Evolutionary conservation across 257 asterid genomes (phyloP).

Genomic region (Anisodus acutangulus): DNA sequence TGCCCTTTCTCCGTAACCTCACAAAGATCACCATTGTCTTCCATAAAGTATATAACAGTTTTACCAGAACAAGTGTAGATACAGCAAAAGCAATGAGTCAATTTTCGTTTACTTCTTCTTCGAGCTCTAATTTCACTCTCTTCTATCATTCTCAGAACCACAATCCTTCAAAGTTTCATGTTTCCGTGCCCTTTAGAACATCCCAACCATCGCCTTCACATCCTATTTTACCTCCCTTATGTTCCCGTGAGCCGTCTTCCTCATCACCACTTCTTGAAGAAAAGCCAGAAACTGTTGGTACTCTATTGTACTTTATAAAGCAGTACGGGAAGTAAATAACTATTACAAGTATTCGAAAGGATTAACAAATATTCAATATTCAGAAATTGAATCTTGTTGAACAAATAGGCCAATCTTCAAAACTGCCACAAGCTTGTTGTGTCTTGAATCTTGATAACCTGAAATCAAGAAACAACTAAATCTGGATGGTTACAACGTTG

Average conservation of each 20-base stretch:
- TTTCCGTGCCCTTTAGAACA: constrained; percentile 47
- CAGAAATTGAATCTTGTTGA: too few relatives aligned
- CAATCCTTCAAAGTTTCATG: constrained; percentile 50
- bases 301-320: too few relatives aligned
- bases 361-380: too few relatives aligned
- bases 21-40: background rate
- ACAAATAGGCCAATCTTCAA: too few relatives aligned
- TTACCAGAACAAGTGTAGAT: background rate
- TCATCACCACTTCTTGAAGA: constrained; percentile 65
- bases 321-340: too few relatives aligned
- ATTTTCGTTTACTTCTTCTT: constrained; percentile 58
- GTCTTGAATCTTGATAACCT: too few relatives aligned
- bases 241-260: constrained; percentile 60
- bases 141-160: constrained; percentile 57
- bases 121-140: constrained; percentile 63
- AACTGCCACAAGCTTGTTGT: too few relatives aligned
- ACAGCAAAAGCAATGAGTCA: constrained; percentile 48
- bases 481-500: too few relatives aligned
- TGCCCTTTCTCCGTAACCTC: background rate
- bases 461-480: too few relatives aligned
- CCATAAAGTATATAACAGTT: background rate
- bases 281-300: constrained; percentile 46
- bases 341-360: too few relatives aligned
- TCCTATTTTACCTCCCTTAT: constrained; percentile 44
- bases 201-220: constrained; percentile 40